A percentile compares a stretch with the other conserved stretches of the same genome.
Evolutionary conservation across 805 yeast species (phyloP).

Genomic region (Sungouiella thailandica): DNA sequence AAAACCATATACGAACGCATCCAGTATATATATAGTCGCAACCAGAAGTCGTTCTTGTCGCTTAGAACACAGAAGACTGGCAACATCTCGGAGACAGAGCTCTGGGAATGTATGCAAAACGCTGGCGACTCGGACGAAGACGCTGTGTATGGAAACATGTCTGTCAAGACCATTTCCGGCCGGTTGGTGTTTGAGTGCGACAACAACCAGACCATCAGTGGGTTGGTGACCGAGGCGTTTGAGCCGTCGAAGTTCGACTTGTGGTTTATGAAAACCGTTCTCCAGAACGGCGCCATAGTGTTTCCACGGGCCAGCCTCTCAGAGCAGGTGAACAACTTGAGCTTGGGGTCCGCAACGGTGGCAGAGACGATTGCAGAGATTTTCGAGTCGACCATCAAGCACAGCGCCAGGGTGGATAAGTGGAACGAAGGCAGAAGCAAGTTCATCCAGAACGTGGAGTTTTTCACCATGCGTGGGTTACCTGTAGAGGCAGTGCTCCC

Average conservation of each 20-base stretch:
- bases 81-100: conserved; percentile 1
- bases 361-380: conserved; percentile 29
- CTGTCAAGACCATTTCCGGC: background rate
- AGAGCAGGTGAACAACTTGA: background rate
- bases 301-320: conserved; percentile 1
- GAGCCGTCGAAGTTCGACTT: conserved; percentile 21
- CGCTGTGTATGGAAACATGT: background rate
- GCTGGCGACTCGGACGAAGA: background rate
- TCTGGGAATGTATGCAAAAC: conserved; percentile 1
- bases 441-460: conserved; percentile 39
- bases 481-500: conserved; percentile 55
- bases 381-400: conserved; percentile 45
- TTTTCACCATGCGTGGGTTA: conserved; percentile 44
- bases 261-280: conserved; percentile 30
- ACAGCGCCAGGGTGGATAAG: conserved; percentile 41
- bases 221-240: conserved; percentile 19
- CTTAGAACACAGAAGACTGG: conserved; percentile 10
- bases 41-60: conserved; percentile 12
- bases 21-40: conserved; percentile 23
- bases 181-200: conserved; percentile 18
- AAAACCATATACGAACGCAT: conserved; percentile 25
- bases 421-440: conserved; percentile 41
- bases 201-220: conserved; percentile 11
- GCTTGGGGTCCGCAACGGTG: background rate
- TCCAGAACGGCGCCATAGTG: conserved; percentile 16